Evolutionary conservation across 352 stramenopile species (phyloP), one percentile per base, ranked within the genome.

Genomic region (Phytopythium cucurbitacearum): DNA sequence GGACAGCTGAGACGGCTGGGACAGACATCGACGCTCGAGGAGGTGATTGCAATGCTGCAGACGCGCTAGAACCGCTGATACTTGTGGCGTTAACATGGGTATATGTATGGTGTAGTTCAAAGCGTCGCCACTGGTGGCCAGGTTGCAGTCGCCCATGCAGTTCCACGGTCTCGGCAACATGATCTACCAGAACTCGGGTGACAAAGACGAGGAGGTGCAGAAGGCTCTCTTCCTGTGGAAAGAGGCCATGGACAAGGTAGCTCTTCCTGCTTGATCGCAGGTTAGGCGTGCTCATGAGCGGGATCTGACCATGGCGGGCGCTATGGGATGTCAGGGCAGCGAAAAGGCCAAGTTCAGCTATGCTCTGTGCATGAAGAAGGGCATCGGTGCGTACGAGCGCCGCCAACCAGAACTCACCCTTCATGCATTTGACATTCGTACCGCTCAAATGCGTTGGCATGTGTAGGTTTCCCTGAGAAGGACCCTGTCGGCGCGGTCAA

Each of bases 311-410:
- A 45, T 52, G 41, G n/a, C 8, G 7, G 13, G 45, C 5, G 1
- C 44, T 15, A 39, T 50, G n/a, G 44, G 21, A 28, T 28, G 48
- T 3, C 34, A 89, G 77, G 85, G 85, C 41, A 89, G 82, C 60
- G 61, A 87, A 10, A 77, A 86, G 48, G 78, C 85, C 62, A 94
- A 91, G 66, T 94, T 84, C 67, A 94, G 83, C 62, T 89, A 91
- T 40, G 85, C 85, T 0, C 67, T 86, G 65, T 92, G 78, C 41
- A 69, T 93, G 60, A 91, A 91, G 63, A 89, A 85, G 44, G 81
- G 82, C 54, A 84, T 85, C 16, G 80, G 73, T 85, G 33, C 37
- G 68, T 51, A 28, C 21, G 21, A 28, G 21, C 21, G 2, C 21
- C 21, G 21, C 21, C 21, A 28, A 28, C 21, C 21, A 28, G 21